Base-by-base conservation (phyloP, 2,329 filamentous ascomycete species). In the Calonectria pseudoturangicola region DNA sequence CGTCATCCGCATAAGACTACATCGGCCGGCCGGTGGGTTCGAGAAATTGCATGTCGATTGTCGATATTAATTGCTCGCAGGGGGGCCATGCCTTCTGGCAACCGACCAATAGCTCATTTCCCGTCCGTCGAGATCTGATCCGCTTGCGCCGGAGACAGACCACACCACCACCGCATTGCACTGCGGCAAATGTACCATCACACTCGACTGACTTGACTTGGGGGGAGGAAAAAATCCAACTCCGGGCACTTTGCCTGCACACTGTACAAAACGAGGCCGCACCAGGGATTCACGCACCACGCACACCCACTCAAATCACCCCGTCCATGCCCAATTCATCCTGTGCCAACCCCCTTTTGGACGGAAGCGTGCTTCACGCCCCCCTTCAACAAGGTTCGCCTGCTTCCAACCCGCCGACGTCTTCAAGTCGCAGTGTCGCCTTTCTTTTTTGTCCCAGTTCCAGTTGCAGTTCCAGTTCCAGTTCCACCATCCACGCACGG, bases 301-400 rank as follows among this genome's bases (percentile, higher is more conserved):
- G 39, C 65, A 39, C 51, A 62, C 65, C 47, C 48, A 54, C 51
- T 39, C 66, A 69, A 60, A 60, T 51, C 41, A 63, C 65, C 47
- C 68, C 70, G 58, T 73, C 68, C 68, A 27, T 28, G 70, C 75
- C 69, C 69, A 75, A 79, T 79, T 63, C 70, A 73, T 70, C 70
- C 75, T 75, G 70, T 66, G 63, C 71, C 72, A 77, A 77, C 76
- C 76, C 77, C 78, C 78, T 78, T 80, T 80, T 68, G 73, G 74
- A 73, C 71, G 58, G 68, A 66, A 60, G 48, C 63, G 51, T 60
- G 54, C 68, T 71, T 58, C 48, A 70, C 21, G 21, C 48, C 69
- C 68, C 63, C 68, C 72, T 67, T 66, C 73, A 60, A 41, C 71
- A 73, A 63, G 65, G 56, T 74, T 76, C 39, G 63, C 41, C 33